Percentiles rank a stretch among this genome's conserved stretches.
phyloP scores from a whole-genome alignment of 2,329 filamentous ascomycete genomes.

The Sphaerostilbella broomeana region DNA sequence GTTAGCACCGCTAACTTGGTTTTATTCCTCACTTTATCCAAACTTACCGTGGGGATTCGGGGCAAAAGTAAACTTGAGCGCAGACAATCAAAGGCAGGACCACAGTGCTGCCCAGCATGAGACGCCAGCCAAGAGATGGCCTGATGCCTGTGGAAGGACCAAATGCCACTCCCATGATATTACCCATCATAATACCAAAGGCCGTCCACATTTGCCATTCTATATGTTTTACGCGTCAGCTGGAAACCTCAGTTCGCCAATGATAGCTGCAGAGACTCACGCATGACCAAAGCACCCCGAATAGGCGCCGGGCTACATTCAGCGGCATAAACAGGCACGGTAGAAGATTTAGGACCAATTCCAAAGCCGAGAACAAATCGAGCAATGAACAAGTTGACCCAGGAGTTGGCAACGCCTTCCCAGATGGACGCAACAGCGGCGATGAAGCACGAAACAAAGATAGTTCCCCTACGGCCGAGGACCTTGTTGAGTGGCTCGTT shows the following conservation, averaged over 20 bases:
- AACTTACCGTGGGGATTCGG: slow-evolving; percentile 46
- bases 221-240: no score
- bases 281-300: slow-evolving; percentile 68
- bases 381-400: slow-evolving; percentile 54
- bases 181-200: slow-evolving; percentile 41
- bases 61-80: slow-evolving; percentile 55
- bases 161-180: slow-evolving; percentile 46
- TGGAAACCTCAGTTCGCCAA: background rate
- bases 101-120: slow-evolving; percentile 56
- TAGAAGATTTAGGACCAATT: slow-evolving; percentile 58
- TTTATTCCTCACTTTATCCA: no score
- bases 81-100: slow-evolving; percentile 44
- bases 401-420: slow-evolving; percentile 36
- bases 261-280: background rate
- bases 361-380: slow-evolving; percentile 62
- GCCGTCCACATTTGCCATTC: slow-evolving; percentile 17
- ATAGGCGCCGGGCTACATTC: slow-evolving; percentile 62
- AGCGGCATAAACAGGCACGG: slow-evolving; percentile 64
- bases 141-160: slow-evolving; percentile 28
- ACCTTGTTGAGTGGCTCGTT: slow-evolving; percentile 15
- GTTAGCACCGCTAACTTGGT: no score
- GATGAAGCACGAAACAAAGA: slow-evolving; percentile 16
- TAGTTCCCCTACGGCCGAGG: slow-evolving; percentile 15
- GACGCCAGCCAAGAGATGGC: slow-evolving; percentile 48
- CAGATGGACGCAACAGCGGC: slow-evolving; percentile 15